phyloP scores from a whole-genome alignment of 306 rosid species.

The Pyrus betulifolia region DNA sequence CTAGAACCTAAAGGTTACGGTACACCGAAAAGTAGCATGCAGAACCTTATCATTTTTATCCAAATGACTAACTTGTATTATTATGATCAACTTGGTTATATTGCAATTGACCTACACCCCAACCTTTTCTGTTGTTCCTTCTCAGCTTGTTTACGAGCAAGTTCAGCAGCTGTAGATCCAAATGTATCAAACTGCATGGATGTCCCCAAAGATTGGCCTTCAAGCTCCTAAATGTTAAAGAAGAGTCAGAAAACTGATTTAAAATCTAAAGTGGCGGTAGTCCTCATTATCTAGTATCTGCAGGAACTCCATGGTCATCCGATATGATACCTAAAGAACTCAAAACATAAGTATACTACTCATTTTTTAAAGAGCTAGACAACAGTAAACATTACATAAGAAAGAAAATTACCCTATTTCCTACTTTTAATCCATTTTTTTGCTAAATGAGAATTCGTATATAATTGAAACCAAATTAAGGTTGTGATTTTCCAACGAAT shows the following conservation, averaged over 20 bases:
- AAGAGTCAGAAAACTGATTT: constrained; percentile 5
- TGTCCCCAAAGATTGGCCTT: constrained; percentile 72
- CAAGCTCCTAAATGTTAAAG: constrained; percentile 53
- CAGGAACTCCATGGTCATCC: no score
- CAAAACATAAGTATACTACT: no score
- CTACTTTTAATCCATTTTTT: background rate
- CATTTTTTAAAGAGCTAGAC: background rate
- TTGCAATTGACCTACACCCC: background rate
- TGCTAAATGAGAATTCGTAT: background rate
- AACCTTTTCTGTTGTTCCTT: constrained; percentile 88
- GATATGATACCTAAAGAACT: no score
- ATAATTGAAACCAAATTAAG: background rate
- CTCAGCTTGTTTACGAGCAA: constrained; percentile 83
- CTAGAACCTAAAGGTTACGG: background rate
- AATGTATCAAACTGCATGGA: constrained; percentile 89
- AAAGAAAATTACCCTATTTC: background rate
- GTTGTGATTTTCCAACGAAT: background rate
- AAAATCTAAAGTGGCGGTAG: background rate
- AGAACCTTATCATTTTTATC: background rate
- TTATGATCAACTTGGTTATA: background rate
- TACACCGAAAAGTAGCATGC: background rate
- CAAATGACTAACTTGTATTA: background rate
- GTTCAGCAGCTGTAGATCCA: constrained; percentile 78
- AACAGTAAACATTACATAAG: background rate
- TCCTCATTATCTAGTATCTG: no score